Base-by-base conservation (phyloP, 805 yeast species). In the Blastobotrys americana region DNA sequence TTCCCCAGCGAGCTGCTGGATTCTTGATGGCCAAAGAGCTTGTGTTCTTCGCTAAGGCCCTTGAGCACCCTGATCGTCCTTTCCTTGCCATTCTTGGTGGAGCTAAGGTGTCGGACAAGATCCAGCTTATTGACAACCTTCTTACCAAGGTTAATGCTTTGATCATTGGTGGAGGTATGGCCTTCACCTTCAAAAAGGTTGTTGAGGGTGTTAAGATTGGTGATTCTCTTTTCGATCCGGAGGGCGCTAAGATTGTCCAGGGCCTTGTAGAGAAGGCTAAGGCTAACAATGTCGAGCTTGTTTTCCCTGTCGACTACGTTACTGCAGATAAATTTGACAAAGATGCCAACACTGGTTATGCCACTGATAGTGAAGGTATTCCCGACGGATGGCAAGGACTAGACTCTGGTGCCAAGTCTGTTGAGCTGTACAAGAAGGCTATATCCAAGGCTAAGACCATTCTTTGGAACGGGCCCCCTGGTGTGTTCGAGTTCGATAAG, bases 391-490 rank as follows among this genome's bases (percentile, higher is more conserved):
- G 94, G 85, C 82, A 84, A 81, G 98, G 98, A 66, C 78, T 93
- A 64, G 98, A 93, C 71, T 80, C 80, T 61, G 98, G 98, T 72
- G 89, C 88, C 72, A 82, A 85, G 74, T 77, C 95, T 51, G 74
- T 78, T 62, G 76, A 80, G 69, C 76, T 84, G 58, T 93, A 84
- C 67, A 77, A 82, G 56, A 80, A 73, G 55, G 82, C 96, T 54
- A 86, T 93, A 59, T 83, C 84, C 55, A 76, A 82, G 71, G 94
- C 98, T 59, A 88, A 90, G 81, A 93, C 98, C 63, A 90, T 93
- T 62, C 93, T 93, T 67, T 93, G 98, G 98, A 93, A 93, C 77
- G 98, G 98, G 69, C 98, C 98, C 55, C 97, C 98, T 71, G 98
- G 98, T 78, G 98, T 93, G 60, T 93, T 93, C 68, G 98, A 93